These are phyloP conservation scores for Trichosporon sp. DNA, from an alignment of 1,284 basidiomycete species.

Conservation along the genomic window DNA sequence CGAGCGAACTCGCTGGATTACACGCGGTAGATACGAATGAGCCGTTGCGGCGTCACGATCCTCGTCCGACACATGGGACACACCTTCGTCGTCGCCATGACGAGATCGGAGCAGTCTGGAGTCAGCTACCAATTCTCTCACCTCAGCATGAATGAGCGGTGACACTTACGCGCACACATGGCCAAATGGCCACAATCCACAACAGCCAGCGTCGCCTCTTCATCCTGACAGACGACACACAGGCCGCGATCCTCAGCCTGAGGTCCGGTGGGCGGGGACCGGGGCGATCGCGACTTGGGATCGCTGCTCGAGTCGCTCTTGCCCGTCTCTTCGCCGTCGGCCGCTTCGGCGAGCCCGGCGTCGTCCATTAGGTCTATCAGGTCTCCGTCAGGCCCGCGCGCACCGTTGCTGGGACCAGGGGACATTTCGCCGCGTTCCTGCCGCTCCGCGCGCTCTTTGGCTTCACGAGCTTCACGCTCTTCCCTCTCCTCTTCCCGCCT, in stretches of 20 bases:
- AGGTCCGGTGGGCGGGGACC: constrained; percentile 43
- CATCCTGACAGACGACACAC: constrained; percentile 86
- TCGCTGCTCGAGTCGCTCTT: no score
- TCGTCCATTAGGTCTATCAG: constrained; percentile 20
- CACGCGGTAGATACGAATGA: constrained; percentile 68
- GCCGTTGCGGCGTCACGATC: constrained; percentile 67
- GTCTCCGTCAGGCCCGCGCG: constrained; percentile 16
- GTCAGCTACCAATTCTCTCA: constrained; percentile 15
- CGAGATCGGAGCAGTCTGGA: constrained; percentile 71
- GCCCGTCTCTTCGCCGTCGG: no score
- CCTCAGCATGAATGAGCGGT: no score
- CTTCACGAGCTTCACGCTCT: neutral
- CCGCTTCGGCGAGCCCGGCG: no score
- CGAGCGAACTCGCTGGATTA: constrained; percentile 21
- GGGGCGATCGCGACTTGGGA: constrained; percentile 30
- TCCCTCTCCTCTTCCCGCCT: constrained; percentile 54
- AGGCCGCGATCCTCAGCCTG: constrained; percentile 67
- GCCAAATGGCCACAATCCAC: constrained; percentile 89
- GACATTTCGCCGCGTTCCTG: neutral
- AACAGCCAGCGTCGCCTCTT: constrained; percentile 81
- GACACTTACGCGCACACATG: constrained; percentile 65
- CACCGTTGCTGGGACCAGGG: neutral
- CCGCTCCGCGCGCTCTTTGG: neutral
- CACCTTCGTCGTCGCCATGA: constrained; percentile 76
- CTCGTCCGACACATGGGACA: constrained; percentile 83